Evolutionary conservation across 129 eudicot species (phyloP).

Genomic region (Daucus carota): DNA sequence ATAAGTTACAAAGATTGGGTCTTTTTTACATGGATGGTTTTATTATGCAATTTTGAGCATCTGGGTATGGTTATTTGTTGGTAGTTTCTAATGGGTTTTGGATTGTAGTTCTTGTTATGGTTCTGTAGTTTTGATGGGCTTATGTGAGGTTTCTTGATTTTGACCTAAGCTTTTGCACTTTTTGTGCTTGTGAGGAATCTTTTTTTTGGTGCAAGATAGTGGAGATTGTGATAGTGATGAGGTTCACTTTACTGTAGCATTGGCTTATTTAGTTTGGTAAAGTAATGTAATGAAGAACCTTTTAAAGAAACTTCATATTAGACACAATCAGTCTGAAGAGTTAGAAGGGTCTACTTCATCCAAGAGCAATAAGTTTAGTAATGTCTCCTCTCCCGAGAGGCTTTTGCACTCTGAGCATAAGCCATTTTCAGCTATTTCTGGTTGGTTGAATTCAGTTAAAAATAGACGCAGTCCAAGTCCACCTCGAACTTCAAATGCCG

Average conservation of each 20-base stretch:
- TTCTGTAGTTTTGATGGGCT: constrained; percentile 23
- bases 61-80: constrained; percentile 21
- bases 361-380: constrained; percentile 37
- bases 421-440: constrained; percentile 55
- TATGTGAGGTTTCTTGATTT: constrained; percentile 24
- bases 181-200: constrained; percentile 10
- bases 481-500: constrained; percentile 43
- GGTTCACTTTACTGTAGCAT: constrained; percentile 33
- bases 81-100: constrained; percentile 6
- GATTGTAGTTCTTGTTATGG: constrained; percentile 4
- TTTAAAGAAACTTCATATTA: constrained; percentile 69
- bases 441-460: constrained; percentile 71
- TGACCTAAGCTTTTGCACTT: constrained; percentile 13
- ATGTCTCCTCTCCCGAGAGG: constrained; percentile 38
- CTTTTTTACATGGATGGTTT: neutral
- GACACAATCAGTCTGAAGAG: constrained; percentile 50
- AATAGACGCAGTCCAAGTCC: constrained; percentile 62
- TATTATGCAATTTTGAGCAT: constrained; percentile 19
- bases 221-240: constrained; percentile 43
- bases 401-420: constrained; percentile 38
- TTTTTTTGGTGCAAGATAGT: constrained; percentile 52
- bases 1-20: constrained; percentile 1
- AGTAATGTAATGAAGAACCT: constrained; percentile 59
- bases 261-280: constrained; percentile 18
- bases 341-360: constrained; percentile 55